Evolutionary conservation across 2,329 filamentous ascomycete species (phyloP).

Genomic region (Sarocladiaceae sp.): DNA sequence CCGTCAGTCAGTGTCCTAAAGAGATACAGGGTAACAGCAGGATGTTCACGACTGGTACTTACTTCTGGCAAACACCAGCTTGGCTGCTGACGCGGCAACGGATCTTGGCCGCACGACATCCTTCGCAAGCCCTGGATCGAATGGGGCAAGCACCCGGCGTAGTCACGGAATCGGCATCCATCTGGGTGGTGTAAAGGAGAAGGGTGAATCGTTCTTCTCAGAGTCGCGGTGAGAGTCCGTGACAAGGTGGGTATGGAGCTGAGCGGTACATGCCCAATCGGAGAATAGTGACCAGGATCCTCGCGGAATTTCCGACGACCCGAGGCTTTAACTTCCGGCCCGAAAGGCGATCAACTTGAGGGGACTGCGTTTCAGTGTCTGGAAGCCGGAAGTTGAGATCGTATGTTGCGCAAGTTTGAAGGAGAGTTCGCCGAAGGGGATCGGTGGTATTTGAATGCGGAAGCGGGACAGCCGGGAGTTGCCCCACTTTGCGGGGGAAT

Average conservation of each 20-base stretch:
- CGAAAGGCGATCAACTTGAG: too few species aligned
- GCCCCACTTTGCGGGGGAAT: background rate
- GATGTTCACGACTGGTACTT: slow-evolving; percentile 15
- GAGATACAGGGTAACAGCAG: too few species aligned
- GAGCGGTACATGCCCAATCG: too few species aligned
- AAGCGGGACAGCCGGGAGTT: background rate
- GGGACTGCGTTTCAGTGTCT: too few species aligned
- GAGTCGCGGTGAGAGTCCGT: background rate
- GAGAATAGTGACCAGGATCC: too few species aligned
- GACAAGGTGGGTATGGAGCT: background rate
- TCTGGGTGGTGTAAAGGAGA: background rate
- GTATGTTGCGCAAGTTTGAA: too few species aligned
- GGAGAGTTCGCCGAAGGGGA: background rate
- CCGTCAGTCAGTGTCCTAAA: slow-evolving; percentile 6
- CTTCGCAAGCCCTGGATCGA: slow-evolving; percentile 39
- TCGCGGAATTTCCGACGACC: too few species aligned
- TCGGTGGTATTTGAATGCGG: slow-evolving; percentile 3
- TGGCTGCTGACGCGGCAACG: slow-evolving; percentile 47
- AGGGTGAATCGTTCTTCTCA: background rate
- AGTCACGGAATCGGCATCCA: background rate
- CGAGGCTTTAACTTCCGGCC: too few species aligned
- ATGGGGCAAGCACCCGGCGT: background rate
- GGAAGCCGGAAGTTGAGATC: too few species aligned
- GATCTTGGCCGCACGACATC: slow-evolving; percentile 49
- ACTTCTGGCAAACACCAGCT: slow-evolving; percentile 50